phyloP scores from a whole-genome alignment of 2,329 filamentous ascomycete genomes.

The Monosporascus sp. region DNA sequence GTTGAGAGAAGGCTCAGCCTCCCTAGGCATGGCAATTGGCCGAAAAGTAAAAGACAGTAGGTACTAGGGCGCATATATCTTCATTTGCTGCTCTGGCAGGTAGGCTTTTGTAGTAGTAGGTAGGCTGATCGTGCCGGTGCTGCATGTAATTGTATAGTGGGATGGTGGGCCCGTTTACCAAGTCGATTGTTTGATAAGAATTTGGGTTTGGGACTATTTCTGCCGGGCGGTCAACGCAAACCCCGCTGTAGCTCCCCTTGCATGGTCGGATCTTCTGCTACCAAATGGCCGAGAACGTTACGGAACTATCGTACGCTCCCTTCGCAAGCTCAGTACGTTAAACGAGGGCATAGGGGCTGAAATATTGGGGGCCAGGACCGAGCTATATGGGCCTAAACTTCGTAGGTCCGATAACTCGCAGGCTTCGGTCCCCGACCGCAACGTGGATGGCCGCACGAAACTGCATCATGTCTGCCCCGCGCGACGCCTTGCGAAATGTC shows the following conservation, averaged over 20 bases:
- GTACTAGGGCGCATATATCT: slow-evolving; percentile 8
- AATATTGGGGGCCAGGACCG: too few relatives aligned
- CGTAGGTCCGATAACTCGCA: too few relatives aligned
- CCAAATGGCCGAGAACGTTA: slow-evolving; percentile 5
- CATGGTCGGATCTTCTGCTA: slow-evolving; percentile 8
- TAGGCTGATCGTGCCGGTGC: background rate
- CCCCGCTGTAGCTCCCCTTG: slow-evolving; percentile 10
- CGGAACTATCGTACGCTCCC: too few relatives aligned
- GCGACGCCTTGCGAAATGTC: too few relatives aligned
- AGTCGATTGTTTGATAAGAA: slow-evolving; percentile 14
- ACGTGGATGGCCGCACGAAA: too few relatives aligned
- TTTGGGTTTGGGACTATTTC: slow-evolving; percentile 31
- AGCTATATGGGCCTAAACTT: too few relatives aligned
- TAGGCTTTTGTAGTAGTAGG: background rate
- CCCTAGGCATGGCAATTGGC: slow-evolving; percentile 69
- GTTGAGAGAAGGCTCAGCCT: slow-evolving; percentile 83
- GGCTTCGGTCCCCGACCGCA: too few relatives aligned
- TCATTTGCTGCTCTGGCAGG: slow-evolving; percentile 11
- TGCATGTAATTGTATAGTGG: slow-evolving; percentile 1
- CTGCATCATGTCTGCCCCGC: too few relatives aligned
- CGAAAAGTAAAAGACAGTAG: slow-evolving; percentile 4
- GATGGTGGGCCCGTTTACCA: slow-evolving; percentile 16
- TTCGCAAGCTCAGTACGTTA: too few relatives aligned
- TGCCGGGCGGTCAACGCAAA: slow-evolving; percentile 43
- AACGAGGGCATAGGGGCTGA: too few relatives aligned